A percentile compares a stretch with the other conserved stretches of the same genome.
These are phyloP conservation scores for Alternaria triticimaculans DNA, from an alignment of 2,329 filamentous ascomycete genomes.

Conservation along the genomic window DNA sequence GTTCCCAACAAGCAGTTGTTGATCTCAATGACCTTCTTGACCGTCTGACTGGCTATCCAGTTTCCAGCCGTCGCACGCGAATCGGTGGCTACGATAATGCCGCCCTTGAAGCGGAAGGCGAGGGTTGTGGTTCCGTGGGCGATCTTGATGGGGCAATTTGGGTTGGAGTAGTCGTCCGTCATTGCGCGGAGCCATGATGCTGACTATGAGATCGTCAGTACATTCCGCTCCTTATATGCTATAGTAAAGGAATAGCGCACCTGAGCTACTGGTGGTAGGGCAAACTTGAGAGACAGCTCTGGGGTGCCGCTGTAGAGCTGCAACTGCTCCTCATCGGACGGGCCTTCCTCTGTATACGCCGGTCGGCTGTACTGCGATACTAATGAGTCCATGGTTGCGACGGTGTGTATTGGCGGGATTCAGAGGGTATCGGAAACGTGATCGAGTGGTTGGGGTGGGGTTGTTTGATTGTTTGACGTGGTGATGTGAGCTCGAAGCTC, in stretches of 20 bases:
- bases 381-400: conserved; percentile 79
- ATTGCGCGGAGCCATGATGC: conserved; percentile 94
- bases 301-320: conserved; percentile 71
- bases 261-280: conserved; percentile 89
- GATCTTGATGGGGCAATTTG: conserved; percentile 97
- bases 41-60: conserved; percentile 99
- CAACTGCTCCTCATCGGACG: conserved; percentile 76
- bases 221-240: neutral
- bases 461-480: conserved; percentile 24
- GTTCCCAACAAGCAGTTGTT: conserved; percentile 93
- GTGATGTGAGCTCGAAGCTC: conserved; percentile 23
- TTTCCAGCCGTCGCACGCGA: conserved; percentile 95
- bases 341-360: conserved; percentile 74
- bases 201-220: conserved; percentile 67
- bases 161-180: conserved; percentile 97
- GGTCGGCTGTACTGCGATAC: conserved; percentile 90
- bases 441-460: conserved; percentile 18
- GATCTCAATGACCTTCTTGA: conserved; percentile 99
- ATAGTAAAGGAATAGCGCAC: conserved; percentile 54
- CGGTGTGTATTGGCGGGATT: conserved; percentile 13
- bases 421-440: conserved; percentile 6
- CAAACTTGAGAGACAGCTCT: conserved; percentile 88
- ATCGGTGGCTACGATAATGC: conserved; percentile 98
- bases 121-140: conserved; percentile 98
- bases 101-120: conserved; percentile 96